Conservation (phyloP, 805 yeast species). For the Helenozyma rhizophorensis region DNA sequence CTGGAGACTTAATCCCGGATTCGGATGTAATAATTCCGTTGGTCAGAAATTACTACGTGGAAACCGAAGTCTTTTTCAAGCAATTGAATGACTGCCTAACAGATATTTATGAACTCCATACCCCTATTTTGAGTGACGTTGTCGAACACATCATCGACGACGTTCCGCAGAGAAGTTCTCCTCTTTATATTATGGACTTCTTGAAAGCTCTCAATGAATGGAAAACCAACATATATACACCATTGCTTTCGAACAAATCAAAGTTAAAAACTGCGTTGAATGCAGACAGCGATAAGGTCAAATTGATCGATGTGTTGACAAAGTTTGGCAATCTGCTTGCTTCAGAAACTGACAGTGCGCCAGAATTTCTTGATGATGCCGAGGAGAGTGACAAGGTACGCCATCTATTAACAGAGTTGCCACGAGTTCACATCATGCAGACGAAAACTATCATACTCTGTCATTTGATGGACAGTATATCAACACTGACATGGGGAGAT, state of each 20-base stretch:
- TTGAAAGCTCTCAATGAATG: conserved; percentile 23
- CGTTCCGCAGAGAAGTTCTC: conserved; percentile 1
- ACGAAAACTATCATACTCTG: conserved; percentile 23
- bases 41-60: conserved; percentile 21
- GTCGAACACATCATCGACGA: conserved; percentile 8
- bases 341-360: background rate
- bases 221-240: conserved; percentile 17
- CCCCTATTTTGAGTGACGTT: conserved; percentile 8
- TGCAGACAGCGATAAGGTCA: conserved; percentile 26
- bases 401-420: conserved; percentile 11
- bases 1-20: conserved; percentile 16
- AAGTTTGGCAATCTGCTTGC: conserved; percentile 21
- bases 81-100: conserved; percentile 16
- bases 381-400: conserved; percentile 9
- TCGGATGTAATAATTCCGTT: conserved; percentile 21
- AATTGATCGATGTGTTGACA: conserved; percentile 33
- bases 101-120: conserved; percentile 1
- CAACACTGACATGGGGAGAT: conserved; percentile 6
- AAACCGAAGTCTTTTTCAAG: conserved; percentile 23
- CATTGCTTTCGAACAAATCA: conserved; percentile 13
- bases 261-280: conserved; percentile 1
- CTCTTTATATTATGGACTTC: conserved; percentile 19
- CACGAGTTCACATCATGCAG: conserved; percentile 16
- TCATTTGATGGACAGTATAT: conserved; percentile 16
- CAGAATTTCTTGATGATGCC: conserved; percentile 3